Evolutionary conservation across 1,139 yeast genomes (phyloP).

Genomic region (Kodamaea sp.): DNA sequence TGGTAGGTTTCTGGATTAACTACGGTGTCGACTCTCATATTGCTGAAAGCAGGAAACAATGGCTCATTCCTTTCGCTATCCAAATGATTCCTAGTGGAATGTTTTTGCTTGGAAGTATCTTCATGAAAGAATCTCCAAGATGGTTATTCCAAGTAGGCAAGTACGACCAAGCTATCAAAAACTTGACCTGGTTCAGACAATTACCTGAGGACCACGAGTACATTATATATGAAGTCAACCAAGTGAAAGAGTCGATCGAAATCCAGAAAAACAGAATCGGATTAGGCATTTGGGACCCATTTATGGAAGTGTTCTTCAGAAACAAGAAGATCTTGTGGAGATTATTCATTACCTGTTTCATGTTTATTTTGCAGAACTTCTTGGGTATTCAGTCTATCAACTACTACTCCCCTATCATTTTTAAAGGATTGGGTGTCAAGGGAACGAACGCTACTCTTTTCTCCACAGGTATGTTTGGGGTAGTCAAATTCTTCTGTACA

Average conservation of each 20-base stretch:
- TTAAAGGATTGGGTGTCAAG: slow-evolving; percentile 39
- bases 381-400: slow-evolving; percentile 49
- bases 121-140: slow-evolving; percentile 43
- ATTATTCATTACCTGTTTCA: slow-evolving; percentile 32
- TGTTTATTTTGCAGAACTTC: slow-evolving; percentile 45
- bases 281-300: slow-evolving; percentile 40
- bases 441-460: slow-evolving; percentile 42
- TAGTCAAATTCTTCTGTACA: slow-evolving; percentile 41
- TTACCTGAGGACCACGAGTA: slow-evolving; percentile 41
- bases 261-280: slow-evolving; percentile 35
- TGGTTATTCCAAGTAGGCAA: slow-evolving; percentile 41
- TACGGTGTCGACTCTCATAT: slow-evolving; percentile 41
- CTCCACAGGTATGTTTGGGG: slow-evolving; percentile 47
- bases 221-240: slow-evolving; percentile 36
- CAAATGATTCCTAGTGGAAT: slow-evolving; percentile 45
- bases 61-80: slow-evolving; percentile 47
- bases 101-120: slow-evolving; percentile 35
- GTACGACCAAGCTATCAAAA: slow-evolving; percentile 35
- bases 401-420: slow-evolving; percentile 47
- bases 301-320: slow-evolving; percentile 34
- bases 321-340: slow-evolving; percentile 31
- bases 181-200: slow-evolving; percentile 41
- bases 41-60: slow-evolving; percentile 31
- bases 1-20: slow-evolving; percentile 47
- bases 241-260: slow-evolving; percentile 25